Percentiles rank a stretch among this genome's conserved stretches.
Evolutionary conservation across 2,329 filamentous ascomycete species (phyloP).

Genomic region (Fusarium musae): DNA sequence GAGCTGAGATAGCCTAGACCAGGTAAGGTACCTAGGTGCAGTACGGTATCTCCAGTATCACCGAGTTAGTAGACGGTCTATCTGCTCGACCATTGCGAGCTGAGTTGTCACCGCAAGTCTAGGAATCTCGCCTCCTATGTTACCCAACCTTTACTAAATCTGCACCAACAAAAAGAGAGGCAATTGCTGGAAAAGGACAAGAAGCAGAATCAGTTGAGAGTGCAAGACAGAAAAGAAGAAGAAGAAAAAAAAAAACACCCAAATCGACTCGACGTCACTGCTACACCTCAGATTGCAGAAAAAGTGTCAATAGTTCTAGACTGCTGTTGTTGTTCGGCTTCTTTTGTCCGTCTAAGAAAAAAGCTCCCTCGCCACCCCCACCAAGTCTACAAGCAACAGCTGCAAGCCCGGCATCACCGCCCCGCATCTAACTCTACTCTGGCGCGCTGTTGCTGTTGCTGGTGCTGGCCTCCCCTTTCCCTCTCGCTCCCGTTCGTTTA

Average conservation of each 20-base stretch:
- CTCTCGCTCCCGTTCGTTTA: constrained; percentile 9
- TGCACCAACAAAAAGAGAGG: constrained; percentile 9
- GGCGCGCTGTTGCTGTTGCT: background rate
- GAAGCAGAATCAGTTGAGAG: constrained; percentile 1
- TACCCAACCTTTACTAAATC: constrained; percentile 2
- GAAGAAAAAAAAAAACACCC: background rate
- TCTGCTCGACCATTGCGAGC: constrained; percentile 6
- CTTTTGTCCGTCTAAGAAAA: constrained; percentile 14
- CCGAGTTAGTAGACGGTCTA: constrained; percentile 3
- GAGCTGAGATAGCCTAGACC: constrained; percentile 20
- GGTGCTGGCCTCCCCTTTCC: constrained; percentile 27
- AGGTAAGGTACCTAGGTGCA: background rate
- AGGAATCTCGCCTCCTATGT: background rate
- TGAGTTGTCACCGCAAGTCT: constrained; percentile 24
- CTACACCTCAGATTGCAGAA: constrained; percentile 9
- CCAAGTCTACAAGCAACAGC: constrained; percentile 25
- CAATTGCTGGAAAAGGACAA: background rate
- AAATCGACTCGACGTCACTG: constrained; percentile 24
- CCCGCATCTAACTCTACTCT: constrained; percentile 27
- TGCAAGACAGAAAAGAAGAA: background rate
- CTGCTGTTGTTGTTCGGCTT: constrained; percentile 4
- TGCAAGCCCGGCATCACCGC: constrained; percentile 36
- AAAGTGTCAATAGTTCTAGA: constrained; percentile 4
- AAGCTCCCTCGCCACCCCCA: constrained; percentile 39
- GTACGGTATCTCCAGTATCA: constrained; percentile 10